Conservation (phyloP, 1,139 yeast genomes). For the Protomyces lactucae-debilis region DNA sequence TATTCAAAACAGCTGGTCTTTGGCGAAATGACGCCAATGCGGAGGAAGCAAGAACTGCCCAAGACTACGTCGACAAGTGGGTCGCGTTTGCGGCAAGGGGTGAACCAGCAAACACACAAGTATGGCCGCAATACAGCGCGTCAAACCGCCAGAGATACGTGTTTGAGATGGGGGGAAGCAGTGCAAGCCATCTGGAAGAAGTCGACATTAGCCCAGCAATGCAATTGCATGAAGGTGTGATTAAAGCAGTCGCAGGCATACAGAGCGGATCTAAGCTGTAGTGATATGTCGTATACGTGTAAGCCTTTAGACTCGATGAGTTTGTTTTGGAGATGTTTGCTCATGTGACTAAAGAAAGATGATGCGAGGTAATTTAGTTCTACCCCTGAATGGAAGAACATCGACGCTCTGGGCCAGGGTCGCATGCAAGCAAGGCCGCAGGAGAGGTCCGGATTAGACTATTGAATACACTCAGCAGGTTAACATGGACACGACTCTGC, state of each 20-base stretch:
- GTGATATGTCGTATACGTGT: too few species aligned
- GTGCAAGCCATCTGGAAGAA: background rate
- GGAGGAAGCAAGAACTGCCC: conserved; percentile 2
- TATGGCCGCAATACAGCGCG: background rate
- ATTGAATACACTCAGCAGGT: too few species aligned
- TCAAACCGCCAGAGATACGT: background rate
- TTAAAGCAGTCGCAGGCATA: background rate
- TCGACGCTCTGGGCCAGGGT: too few species aligned
- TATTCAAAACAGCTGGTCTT: conserved; percentile 9
- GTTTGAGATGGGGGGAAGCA: background rate
- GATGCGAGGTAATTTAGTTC: too few species aligned
- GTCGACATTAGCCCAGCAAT: background rate
- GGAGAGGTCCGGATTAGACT: too few species aligned
- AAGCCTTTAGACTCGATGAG: too few species aligned
- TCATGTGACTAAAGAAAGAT: too few species aligned
- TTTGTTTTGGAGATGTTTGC: too few species aligned
- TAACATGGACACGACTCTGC: too few species aligned
- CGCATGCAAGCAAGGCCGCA: too few species aligned
- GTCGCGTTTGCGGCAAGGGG: conserved; percentile 16
- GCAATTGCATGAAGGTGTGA: background rate
- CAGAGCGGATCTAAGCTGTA: background rate
- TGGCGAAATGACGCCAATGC: conserved; percentile 3
- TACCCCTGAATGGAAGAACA: too few species aligned
- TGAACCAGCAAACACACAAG: background rate
- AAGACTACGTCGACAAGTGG: conserved; percentile 15